Evolutionary conservation across 805 yeast species (phyloP).

Genomic region (Clavispora vitiphila): DNA sequence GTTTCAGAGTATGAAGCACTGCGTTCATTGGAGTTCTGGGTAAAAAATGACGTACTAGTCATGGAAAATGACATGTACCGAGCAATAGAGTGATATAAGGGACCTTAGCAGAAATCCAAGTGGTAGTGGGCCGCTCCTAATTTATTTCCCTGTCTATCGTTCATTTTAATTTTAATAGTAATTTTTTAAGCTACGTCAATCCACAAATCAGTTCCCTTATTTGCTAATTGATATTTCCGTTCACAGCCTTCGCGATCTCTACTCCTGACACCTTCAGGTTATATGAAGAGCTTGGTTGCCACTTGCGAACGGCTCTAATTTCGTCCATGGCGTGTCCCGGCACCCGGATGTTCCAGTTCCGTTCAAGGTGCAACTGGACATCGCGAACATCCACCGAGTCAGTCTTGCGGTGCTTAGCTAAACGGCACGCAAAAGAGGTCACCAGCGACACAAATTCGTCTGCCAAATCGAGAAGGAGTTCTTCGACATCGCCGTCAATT

Average conservation of each 20-base stretch:
- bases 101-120: no score
- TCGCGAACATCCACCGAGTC: conserved; percentile 86
- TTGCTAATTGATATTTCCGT: conserved; percentile 36
- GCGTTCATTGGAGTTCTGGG: conserved; percentile 56
- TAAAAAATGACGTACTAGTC: conserved; percentile 46
- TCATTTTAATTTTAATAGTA: no score
- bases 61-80: conserved; percentile 3
- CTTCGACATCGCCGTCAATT: conserved; percentile 95
- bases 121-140: no score
- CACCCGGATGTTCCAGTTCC: conserved; percentile 90
- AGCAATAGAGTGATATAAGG: conserved; percentile 1
- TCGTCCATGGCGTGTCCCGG: conserved; percentile 95
- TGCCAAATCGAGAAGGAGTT: conserved; percentile 81
- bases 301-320: conserved; percentile 69
- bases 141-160: no score
- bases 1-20: conserved; percentile 16
- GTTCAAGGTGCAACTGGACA: conserved; percentile 84
- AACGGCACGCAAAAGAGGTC: conserved; percentile 86
- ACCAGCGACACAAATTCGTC: conserved; percentile 93
- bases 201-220: neutral
- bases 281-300: conserved; percentile 60
- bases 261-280: conserved; percentile 67
- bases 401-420: conserved; percentile 90
- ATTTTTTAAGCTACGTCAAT: neutral
- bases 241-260: conserved; percentile 57